Evolutionary conservation across 768 basidiomycete species (phyloP), one percentile per base, ranked within the genome.

Genomic region (Chalciporus sphaerocephalus): DNA sequence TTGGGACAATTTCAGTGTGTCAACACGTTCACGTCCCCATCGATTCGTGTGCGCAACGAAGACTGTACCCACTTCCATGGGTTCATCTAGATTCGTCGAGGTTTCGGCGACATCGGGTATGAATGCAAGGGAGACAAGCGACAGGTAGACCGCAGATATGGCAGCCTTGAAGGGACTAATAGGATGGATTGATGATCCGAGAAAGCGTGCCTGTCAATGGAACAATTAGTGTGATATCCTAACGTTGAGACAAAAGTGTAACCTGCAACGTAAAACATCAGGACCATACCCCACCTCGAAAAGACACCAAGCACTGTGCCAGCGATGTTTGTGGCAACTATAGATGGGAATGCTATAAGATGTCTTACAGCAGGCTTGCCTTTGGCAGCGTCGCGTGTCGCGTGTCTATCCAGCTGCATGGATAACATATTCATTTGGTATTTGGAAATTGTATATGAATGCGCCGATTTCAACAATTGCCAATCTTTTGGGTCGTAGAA

Each of bases 371-470:
- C 33, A 13, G 54, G 44, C 13, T 33, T 48, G 30, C 55, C 58
- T 30, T 47, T 37, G 13, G 34, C 34, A 21, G 50, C 56, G 16
- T 59, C 53, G 40, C 60, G 58, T 6, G 66, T 51, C 16, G 79
- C 72, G 5, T 63, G 59, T 23, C 59, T 68, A 47, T 85, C 80
- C 38, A 92, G 70, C 35, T 71, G 64, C 2, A 77, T 66, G 1
- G 74, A 71, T 33, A 91, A 68, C 38, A 92, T 60, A 56, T 90
- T 87, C 20, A 82, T 81, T 65, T 91, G 83, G 57, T 85, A 90
- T 62, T 92, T 92, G 10, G 79, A 73, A 30, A 68, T 71, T 55
- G 87, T 77, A 57, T 92, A 93, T 1, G 87, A 79, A 46, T 79
- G 74, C 16, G 64, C 59, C 7, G 81, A 80, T 38, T 76, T 70